phyloP scores from a whole-genome alignment of 1,284 basidiomycete species.

The Cutaneotrichosporon cyanovorans region DNA sequence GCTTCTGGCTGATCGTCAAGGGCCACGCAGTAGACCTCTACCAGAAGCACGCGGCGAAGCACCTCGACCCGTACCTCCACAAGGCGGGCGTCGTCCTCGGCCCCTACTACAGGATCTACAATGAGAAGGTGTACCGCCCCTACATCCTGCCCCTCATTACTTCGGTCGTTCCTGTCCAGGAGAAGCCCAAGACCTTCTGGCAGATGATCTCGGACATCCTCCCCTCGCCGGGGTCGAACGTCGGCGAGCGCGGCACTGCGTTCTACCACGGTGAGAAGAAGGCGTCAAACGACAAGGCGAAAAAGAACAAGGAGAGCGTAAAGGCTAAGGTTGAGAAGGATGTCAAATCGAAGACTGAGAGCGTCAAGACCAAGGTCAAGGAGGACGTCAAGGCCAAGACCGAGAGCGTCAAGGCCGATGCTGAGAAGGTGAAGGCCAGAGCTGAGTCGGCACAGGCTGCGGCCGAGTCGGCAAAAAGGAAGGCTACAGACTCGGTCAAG shows the following conservation, averaged over 20 bases:
- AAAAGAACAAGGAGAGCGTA: background rate
- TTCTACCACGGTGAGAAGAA: background rate
- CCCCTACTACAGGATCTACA: conserved; percentile 15
- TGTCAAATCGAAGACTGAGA: conserved; percentile 1
- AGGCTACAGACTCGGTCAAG: background rate
- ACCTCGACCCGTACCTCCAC: conserved; percentile 27
- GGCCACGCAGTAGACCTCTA: conserved; percentile 21
- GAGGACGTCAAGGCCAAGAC: background rate
- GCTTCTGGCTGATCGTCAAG: conserved; percentile 17
- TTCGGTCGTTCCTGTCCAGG: conserved; percentile 23
- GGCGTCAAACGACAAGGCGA: no score
- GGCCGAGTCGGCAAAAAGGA: background rate
- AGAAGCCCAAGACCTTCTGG: conserved; percentile 32
- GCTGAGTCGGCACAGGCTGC: background rate
- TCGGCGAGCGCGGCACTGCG: conserved; percentile 7
- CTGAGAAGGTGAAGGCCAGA: background rate
- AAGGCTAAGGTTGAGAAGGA: conserved; percentile 5
- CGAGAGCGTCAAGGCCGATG: conserved; percentile 2
- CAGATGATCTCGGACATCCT: conserved; percentile 33
- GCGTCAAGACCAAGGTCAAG: conserved; percentile 2
- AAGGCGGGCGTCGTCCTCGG: conserved; percentile 11
- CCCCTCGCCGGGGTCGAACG: conserved; percentile 13
- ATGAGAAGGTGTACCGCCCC: conserved; percentile 25
- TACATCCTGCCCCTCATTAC: conserved; percentile 31
- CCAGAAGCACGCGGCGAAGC: conserved; percentile 26